A percentile compares a stretch with the other conserved stretches of the same genome.
Evolutionary conservation across 106 monocot genomes (phyloP).

Genomic region (Apostasia shenzhenica): DNA sequence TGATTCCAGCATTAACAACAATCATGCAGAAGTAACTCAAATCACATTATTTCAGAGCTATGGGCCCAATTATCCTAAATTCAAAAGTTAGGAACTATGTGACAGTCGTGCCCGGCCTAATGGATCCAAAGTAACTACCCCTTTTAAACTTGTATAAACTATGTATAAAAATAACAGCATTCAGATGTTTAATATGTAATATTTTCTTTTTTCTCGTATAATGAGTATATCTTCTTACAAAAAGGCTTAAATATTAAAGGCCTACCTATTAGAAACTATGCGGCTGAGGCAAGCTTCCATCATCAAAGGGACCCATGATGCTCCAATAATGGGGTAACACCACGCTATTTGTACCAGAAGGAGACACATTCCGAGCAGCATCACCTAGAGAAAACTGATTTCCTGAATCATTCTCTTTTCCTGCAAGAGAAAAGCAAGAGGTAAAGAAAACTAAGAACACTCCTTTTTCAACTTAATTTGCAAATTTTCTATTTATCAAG

Average conservation of each 20-base stretch:
- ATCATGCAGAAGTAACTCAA: neutral
- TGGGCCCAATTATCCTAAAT: neutral
- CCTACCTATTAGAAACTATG: neutral
- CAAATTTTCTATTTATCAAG: neutral
- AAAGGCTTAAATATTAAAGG: neutral
- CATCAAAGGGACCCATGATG: neutral
- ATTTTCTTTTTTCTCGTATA: too few relatives aligned
- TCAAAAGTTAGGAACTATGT: neutral
- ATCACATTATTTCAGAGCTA: neutral
- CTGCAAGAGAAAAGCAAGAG: neutral
- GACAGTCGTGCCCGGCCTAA: neutral
- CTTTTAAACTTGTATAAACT: neutral
- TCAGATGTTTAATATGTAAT: too few relatives aligned
- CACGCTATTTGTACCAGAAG: neutral
- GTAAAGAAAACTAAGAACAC: neutral
- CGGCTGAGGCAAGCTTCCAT: neutral
- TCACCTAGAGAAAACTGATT: constrained; percentile 1
- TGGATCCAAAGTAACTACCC: neutral
- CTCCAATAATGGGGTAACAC: constrained; percentile 3
- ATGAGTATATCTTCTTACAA: neutral
- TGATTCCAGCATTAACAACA: too few relatives aligned
- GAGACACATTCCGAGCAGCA: neutral
- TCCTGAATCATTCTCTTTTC: constrained; percentile 4
- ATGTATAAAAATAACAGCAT: neutral
- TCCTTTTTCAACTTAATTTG: too few relatives aligned